Percentiles rank a stretch among this genome's conserved stretches.
Conservation (phyloP, 2,329 filamentous ascomycete genomes). For the Stachybotrys elegans region DNA sequence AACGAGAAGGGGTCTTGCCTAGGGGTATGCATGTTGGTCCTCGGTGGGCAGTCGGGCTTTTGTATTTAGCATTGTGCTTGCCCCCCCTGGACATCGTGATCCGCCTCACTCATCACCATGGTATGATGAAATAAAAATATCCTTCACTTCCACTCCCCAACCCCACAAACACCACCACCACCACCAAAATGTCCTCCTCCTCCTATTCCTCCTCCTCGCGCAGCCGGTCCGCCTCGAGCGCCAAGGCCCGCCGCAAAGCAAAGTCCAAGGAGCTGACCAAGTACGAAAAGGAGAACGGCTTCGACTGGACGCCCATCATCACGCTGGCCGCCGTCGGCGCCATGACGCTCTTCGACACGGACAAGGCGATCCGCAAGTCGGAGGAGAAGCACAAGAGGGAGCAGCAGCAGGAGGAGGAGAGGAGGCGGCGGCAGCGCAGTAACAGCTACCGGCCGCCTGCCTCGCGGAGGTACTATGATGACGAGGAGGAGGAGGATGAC, state of each 20-base stretch:
- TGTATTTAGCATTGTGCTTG: no score
- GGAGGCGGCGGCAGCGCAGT: conserved; percentile 4
- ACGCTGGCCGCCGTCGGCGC: conserved; percentile 31
- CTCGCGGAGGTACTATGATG: no score
- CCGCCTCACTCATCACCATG: no score
- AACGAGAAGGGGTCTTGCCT: no score
- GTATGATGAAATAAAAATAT: no score
- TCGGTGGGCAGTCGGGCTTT: no score
- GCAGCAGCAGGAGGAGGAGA: conserved; percentile 1
- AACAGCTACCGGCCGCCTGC: no score
- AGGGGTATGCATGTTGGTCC: no score
- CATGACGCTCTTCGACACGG: conserved; percentile 29
- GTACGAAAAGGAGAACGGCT: conserved; percentile 24
- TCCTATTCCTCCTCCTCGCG: conserved; percentile 3
- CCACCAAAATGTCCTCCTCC: background rate
- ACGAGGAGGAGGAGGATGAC: conserved; percentile 1
- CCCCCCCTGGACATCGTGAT: no score
- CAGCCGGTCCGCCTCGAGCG: background rate
- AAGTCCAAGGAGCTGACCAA: conserved; percentile 33
- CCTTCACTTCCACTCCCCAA: no score
- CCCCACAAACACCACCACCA: background rate
- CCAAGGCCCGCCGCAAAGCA: conserved; percentile 28
- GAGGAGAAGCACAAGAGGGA: background rate
- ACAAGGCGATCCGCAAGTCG: conserved; percentile 5
- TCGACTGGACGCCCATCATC: conserved; percentile 35